Conservation (phyloP, 306 rosid genomes). For the Hippophae gyantsensis region DNA sequence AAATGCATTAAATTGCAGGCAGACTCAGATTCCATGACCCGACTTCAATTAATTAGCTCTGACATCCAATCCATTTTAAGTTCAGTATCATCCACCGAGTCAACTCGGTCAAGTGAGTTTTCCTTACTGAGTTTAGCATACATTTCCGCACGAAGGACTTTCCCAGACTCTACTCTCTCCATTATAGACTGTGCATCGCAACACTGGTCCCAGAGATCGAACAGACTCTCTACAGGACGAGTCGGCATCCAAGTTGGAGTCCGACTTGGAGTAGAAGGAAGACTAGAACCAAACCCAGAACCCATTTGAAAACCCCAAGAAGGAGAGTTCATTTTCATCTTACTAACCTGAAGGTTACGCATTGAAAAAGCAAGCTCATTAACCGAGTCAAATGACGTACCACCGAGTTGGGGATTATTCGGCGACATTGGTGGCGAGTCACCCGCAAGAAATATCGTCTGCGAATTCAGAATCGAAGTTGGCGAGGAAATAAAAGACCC, state of each 20-base stretch:
- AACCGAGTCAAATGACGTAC: slow-evolving; percentile 18
- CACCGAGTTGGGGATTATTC: slow-evolving; percentile 15
- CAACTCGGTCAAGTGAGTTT: slow-evolving; percentile 32
- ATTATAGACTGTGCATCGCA: slow-evolving; percentile 45
- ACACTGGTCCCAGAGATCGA: slow-evolving; percentile 25
- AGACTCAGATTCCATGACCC: background rate
- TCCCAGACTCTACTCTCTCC: slow-evolving; percentile 89
- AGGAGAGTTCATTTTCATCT: slow-evolving; percentile 23
- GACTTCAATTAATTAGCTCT: slow-evolving; percentile 38
- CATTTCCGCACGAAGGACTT: slow-evolving; percentile 51
- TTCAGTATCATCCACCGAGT: slow-evolving; percentile 6
- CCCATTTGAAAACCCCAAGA: slow-evolving; percentile 18
- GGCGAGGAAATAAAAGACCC: slow-evolving; percentile 38
- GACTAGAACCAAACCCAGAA: slow-evolving; percentile 23
- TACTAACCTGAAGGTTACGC: slow-evolving; percentile 29
- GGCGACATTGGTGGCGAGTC: slow-evolving; percentile 56
- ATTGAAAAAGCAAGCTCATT: slow-evolving; percentile 34
- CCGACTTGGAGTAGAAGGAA: slow-evolving; percentile 18
- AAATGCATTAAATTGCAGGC: background rate
- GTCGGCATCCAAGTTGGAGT: background rate
- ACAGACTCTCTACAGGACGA: background rate
- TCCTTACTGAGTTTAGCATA: slow-evolving; percentile 58
- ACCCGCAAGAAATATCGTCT: slow-evolving; percentile 31
- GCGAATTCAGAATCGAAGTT: slow-evolving; percentile 45
- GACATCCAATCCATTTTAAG: slow-evolving; percentile 69